Evolutionary conservation across 1,284 basidiomycete species (phyloP).

Genomic region (Boletellus deceptivus): DNA sequence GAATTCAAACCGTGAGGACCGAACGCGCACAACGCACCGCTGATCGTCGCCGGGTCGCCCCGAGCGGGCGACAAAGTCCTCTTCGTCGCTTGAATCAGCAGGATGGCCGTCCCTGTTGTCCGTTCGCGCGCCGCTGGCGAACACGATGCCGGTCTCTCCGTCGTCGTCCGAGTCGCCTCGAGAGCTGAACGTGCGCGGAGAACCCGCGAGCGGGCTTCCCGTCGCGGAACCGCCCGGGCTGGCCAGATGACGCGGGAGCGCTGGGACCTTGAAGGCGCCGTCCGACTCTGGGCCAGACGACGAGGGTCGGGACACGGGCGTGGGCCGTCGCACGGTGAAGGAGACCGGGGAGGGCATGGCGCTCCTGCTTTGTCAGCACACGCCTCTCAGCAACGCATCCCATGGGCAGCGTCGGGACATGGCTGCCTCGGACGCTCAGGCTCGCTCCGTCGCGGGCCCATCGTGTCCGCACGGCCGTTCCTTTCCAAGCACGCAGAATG

Average conservation of each 20-base stretch:
- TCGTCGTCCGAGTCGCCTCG: slow-evolving; percentile 31
- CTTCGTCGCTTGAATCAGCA: slow-evolving; percentile 62
- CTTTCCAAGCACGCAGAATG: neutral
- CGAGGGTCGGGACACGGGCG: slow-evolving; percentile 54
- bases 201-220: slow-evolving; percentile 54
- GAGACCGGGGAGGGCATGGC: slow-evolving; percentile 51
- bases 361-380: slow-evolving; percentile 14
- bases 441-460: neutral
- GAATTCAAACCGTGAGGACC: neutral
- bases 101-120: slow-evolving; percentile 19
- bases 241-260: slow-evolving; percentile 50
- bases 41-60: slow-evolving; percentile 60
- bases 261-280: slow-evolving; percentile 53
- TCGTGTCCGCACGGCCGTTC: neutral
- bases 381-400: slow-evolving; percentile 8
- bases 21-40: slow-evolving; percentile 60
- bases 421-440: neutral
- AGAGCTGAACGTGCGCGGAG: slow-evolving; percentile 46
- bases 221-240: slow-evolving; percentile 41
- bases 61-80: slow-evolving; percentile 65
- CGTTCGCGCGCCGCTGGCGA: slow-evolving; percentile 17
- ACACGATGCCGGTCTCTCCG: slow-evolving; percentile 27
- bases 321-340: slow-evolving; percentile 72
- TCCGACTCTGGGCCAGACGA: slow-evolving; percentile 64
- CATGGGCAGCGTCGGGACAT: no score